These are phyloP conservation scores for Colletotrichum salicis DNA, from an alignment of 2,329 filamentous ascomycete genomes.

Conservation along the genomic window DNA sequence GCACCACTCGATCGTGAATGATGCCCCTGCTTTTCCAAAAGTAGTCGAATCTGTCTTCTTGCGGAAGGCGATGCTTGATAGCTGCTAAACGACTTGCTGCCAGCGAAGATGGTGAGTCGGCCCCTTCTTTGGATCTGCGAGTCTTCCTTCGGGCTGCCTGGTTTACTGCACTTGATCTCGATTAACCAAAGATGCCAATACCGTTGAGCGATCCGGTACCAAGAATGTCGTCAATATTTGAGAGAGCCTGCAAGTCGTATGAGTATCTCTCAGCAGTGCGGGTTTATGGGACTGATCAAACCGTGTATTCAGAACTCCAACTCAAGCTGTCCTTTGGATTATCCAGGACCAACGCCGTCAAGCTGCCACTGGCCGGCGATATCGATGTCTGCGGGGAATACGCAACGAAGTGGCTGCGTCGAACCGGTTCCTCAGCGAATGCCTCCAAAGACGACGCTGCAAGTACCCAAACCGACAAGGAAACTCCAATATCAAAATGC, in stretches of 20 bases:
- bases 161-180: not conserved
- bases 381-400: not conserved
- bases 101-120: not conserved
- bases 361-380: not conserved
- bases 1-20: not conserved
- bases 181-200: not conserved
- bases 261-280: not conserved
- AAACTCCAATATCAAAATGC: constrained; percentile 28
- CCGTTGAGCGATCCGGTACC: not conserved
- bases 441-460: constrained; percentile 25
- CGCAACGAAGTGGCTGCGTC: not conserved
- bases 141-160: not conserved
- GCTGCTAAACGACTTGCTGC: not conserved
- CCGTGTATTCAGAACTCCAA: not conserved
- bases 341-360: not conserved
- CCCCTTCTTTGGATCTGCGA: not conserved
- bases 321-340: not conserved
- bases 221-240: not conserved
- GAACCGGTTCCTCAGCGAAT: constrained; percentile 7
- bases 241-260: not conserved
- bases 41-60: not conserved
- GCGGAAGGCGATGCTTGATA: not conserved
- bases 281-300: not conserved
- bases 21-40: not conserved
- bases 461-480: constrained; percentile 31